phyloP scores from a whole-genome alignment of 2,329 filamentous ascomycete genomes.

The Dichotomopilus funicola region DNA sequence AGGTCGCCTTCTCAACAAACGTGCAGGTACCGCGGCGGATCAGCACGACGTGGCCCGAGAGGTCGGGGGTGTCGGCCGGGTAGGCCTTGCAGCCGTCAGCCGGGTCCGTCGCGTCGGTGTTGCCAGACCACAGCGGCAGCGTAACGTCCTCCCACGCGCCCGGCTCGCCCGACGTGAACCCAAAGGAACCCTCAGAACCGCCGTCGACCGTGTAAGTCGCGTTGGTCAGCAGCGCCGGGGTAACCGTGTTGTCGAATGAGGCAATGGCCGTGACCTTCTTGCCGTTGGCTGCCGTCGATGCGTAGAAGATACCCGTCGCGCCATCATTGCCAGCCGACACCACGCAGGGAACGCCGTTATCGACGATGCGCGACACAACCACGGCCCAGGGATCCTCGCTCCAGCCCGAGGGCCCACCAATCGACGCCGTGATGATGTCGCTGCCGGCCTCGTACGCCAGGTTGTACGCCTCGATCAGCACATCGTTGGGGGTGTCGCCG shows the following conservation, averaged over 20 bases:
- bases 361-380: constrained; percentile 46
- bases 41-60: constrained; percentile 52
- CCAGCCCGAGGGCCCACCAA: constrained; percentile 48
- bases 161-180: constrained; percentile 38
- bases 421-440: constrained; percentile 50
- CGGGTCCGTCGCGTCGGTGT: constrained; percentile 40
- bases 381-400: constrained; percentile 45
- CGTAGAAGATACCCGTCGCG: constrained; percentile 41
- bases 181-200: constrained; percentile 30
- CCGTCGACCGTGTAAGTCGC: constrained; percentile 37
- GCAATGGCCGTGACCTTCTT: constrained; percentile 42
- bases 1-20: constrained; percentile 47
- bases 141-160: constrained; percentile 39
- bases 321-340: constrained; percentile 49
- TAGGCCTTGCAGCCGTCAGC: constrained; percentile 47
- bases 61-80: constrained; percentile 48
- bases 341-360: constrained; percentile 46
- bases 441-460: constrained; percentile 54
- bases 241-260: constrained; percentile 43
- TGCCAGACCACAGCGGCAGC: constrained; percentile 44
- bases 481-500: constrained; percentile 45
- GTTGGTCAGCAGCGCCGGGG: constrained; percentile 37
- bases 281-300: constrained; percentile 43
- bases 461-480: constrained; percentile 54
- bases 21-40: constrained; percentile 53